These are phyloP conservation scores for Leccinellum rugosiceps DNA, from an alignment of 768 basidiomycete species.

Conservation along the genomic window DNA sequence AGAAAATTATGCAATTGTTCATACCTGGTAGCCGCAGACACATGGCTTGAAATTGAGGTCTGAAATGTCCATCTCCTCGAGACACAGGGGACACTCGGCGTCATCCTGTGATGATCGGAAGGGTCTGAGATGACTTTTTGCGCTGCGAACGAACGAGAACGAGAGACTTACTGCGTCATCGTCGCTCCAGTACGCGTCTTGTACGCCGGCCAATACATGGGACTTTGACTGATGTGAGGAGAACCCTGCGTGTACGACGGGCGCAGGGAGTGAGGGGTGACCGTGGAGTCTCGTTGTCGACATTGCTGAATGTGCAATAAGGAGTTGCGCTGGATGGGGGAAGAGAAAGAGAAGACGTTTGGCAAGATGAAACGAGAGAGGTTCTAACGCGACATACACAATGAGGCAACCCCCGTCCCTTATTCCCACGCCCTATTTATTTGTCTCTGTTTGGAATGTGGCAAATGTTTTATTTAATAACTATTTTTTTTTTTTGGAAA, in stretches of 20 bases:
- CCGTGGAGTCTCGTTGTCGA: conserved; percentile 54
- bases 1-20: conserved; percentile 9
- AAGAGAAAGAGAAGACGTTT: conserved; percentile 8
- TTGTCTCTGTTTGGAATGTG: conserved; percentile 23
- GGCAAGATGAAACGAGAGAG: conserved; percentile 15
- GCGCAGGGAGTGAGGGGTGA: conserved; percentile 67
- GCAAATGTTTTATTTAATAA: not conserved
- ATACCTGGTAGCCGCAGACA: conserved; percentile 95
- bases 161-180: conserved; percentile 67
- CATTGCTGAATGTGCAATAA: conserved; percentile 32
- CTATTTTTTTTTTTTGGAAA: not conserved
- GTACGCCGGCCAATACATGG: conserved; percentile 82
- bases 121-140: conserved; percentile 13
- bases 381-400: conserved; percentile 21
- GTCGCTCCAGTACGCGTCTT: conserved; percentile 97
- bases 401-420: conserved; percentile 19
- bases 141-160: conserved; percentile 1
- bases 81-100: conserved; percentile 95
- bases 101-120: conserved; percentile 68
- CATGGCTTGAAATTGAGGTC: conserved; percentile 99
- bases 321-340: conserved; percentile 16
- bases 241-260: conserved; percentile 68
- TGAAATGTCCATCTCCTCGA: conserved; percentile 98
- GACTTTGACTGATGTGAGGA: conserved; percentile 78
- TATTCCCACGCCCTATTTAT: conserved; percentile 24